Evolutionary conservation across 2,329 filamentous ascomycete genomes (phyloP).

Genomic region (Penicillium sp.): DNA sequence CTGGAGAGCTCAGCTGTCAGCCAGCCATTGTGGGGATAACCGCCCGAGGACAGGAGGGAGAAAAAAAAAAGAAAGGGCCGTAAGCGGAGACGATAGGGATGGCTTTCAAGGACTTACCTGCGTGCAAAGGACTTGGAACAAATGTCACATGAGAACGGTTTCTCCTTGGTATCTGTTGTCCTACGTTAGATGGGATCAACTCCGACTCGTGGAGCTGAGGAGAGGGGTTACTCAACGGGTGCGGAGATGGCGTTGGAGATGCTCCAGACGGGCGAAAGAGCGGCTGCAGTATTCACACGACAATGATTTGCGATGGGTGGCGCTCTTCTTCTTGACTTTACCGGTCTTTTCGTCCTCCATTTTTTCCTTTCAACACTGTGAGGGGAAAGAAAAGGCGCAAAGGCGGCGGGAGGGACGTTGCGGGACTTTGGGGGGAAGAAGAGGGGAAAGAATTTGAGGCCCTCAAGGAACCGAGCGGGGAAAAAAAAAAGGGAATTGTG

Average conservation of each 20-base stretch:
- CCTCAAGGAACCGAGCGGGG: slow-evolving; percentile 26
- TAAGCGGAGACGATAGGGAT: not conserved
- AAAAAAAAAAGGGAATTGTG: slow-evolving; percentile 31
- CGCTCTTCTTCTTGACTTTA: slow-evolving; percentile 39
- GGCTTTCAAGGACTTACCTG: slow-evolving; percentile 27
- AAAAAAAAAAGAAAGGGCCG: not conserved
- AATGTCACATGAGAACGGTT: slow-evolving; percentile 46
- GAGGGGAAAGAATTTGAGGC: slow-evolving; percentile 24
- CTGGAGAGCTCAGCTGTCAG: slow-evolving; percentile 26
- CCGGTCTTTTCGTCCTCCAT: slow-evolving; percentile 38
- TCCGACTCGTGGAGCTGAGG: slow-evolving; percentile 1
- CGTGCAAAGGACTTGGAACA: slow-evolving; percentile 46
- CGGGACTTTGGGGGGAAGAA: slow-evolving; percentile 16
- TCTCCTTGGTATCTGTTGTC: slow-evolving; percentile 44
- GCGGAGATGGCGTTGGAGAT: slow-evolving; percentile 48
- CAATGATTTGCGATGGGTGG: slow-evolving; percentile 41
- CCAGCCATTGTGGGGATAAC: slow-evolving; percentile 16
- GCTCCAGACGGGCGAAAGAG: slow-evolving; percentile 45
- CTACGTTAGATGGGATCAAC: slow-evolving; percentile 18
- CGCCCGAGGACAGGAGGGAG: not conserved
- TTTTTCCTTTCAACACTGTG: not conserved
- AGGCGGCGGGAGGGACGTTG: slow-evolving; percentile 9
- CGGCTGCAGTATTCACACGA: slow-evolving; percentile 46
- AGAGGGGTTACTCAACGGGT: slow-evolving; percentile 42
- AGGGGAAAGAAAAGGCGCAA: slow-evolving; percentile 2